phyloP scores from a whole-genome alignment of 2,329 filamentous ascomycete species.

The Nectriaceae sp. region DNA sequence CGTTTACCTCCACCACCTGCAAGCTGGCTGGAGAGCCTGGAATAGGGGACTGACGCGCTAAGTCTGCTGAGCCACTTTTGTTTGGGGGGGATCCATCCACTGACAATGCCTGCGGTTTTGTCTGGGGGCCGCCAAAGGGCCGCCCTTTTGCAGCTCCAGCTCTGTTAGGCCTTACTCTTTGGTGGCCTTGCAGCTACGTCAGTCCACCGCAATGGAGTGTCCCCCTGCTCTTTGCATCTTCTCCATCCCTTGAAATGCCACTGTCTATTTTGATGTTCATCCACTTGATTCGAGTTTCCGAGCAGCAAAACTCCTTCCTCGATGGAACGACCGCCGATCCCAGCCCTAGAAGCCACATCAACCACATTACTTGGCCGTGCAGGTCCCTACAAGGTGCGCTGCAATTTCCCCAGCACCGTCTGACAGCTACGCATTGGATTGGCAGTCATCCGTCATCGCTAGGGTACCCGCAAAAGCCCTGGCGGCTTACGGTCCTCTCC shows the following conservation, averaged over 20 bases:
- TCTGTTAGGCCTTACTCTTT: too few relatives aligned
- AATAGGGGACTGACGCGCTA: constrained; percentile 34
- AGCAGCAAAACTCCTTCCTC: neutral
- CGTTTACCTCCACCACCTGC: constrained; percentile 15
- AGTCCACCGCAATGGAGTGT: neutral
- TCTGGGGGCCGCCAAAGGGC: neutral
- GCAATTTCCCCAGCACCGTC: constrained; percentile 15
- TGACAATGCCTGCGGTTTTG: neutral
- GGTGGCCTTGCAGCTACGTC: constrained; percentile 12
- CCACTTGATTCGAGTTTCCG: neutral
- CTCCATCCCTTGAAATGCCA: constrained; percentile 6
- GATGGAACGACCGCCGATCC: constrained; percentile 6
- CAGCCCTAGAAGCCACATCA: constrained; percentile 8
- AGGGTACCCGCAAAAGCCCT: constrained; percentile 23
- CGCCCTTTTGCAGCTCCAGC: too few relatives aligned
- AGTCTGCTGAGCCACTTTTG: constrained; percentile 33
- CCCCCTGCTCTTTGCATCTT: constrained; percentile 11
- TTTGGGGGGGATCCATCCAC: constrained; percentile 28
- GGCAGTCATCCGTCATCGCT: constrained; percentile 9
- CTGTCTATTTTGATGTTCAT: neutral
- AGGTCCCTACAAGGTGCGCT: neutral
- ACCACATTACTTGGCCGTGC: neutral
- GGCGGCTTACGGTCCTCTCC: constrained; percentile 29
- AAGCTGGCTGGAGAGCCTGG: constrained; percentile 18
- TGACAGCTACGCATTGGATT: constrained; percentile 9